phyloP scores from a whole-genome alignment of 2,329 filamentous ascomycete species.

The Diaporthe vexans region DNA sequence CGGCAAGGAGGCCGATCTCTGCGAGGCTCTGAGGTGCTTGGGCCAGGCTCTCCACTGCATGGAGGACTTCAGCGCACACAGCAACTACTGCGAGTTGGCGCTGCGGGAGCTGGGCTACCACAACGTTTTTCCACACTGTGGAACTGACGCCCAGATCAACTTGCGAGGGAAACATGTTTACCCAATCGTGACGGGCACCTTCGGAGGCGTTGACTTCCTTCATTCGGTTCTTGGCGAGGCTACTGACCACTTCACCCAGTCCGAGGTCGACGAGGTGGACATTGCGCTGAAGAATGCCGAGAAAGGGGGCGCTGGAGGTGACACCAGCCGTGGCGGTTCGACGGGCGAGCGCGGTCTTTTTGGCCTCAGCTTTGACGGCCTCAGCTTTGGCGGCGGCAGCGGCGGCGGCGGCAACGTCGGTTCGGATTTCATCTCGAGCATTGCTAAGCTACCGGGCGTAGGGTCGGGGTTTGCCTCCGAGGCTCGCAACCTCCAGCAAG shows the following conservation, averaged over 20 bases:
- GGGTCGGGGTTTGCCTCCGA: conserved; percentile 76
- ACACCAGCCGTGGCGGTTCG: conserved; percentile 44
- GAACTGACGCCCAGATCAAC: conserved; percentile 75
- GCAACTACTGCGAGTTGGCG: conserved; percentile 85
- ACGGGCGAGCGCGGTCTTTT: conserved; percentile 50
- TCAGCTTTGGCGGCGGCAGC: conserved; percentile 20
- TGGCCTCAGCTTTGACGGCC: conserved; percentile 49
- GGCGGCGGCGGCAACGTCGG: conserved; percentile 50
- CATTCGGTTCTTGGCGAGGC: conserved; percentile 85
- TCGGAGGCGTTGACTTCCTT: conserved; percentile 87
- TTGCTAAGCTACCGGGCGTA: conserved; percentile 81
- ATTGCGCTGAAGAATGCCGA: conserved; percentile 79
- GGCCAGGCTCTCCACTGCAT: conserved; percentile 83
- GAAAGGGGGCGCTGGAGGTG: conserved; percentile 49
- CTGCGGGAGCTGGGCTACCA: conserved; percentile 79
- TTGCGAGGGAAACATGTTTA: conserved; percentile 77
- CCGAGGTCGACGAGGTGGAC: conserved; percentile 86
- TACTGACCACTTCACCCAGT: conserved; percentile 87
- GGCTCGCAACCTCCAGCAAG: conserved; percentile 72
- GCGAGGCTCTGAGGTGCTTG: conserved; percentile 81
- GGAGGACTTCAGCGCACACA: conserved; percentile 85
- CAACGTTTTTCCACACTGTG: conserved; percentile 81
- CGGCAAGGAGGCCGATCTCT: conserved; percentile 83
- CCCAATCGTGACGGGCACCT: conserved; percentile 80
- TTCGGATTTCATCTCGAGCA: conserved; percentile 77